phyloP scores from a whole-genome alignment of 163 green algal species.

The Prototheca stagnorum region DNA sequence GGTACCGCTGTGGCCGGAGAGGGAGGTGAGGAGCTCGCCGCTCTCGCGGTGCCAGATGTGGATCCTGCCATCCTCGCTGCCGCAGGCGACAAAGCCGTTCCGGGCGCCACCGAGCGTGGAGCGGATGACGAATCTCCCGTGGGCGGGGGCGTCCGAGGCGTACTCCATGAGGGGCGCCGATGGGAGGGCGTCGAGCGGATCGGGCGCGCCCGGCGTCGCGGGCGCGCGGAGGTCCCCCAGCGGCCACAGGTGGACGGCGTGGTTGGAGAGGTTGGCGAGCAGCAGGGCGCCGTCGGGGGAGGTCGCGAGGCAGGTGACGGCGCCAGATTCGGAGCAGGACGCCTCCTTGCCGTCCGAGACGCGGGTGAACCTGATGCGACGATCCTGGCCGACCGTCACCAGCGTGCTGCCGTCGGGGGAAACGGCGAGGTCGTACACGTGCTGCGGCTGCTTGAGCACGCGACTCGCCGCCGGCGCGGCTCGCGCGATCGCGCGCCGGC shows the following conservation, averaged over 20 bases:
- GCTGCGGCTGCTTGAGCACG: not conserved
- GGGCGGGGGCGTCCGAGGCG: conserved; percentile 15
- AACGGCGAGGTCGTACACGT: conserved; percentile 14
- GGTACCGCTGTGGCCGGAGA: conserved; percentile 70
- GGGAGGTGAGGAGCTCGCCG: conserved; percentile 49
- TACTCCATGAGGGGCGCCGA: conserved; percentile 21
- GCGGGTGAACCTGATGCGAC: conserved; percentile 3
- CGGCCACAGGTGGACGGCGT: conserved; percentile 48
- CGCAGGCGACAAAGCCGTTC: conserved; percentile 62
- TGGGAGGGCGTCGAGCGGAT: conserved; percentile 17
- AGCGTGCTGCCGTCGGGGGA: conserved; percentile 53
- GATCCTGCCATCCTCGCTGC: conserved; percentile 60
- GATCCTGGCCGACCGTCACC: conserved; percentile 42
- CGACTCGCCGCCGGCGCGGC: not conserved
- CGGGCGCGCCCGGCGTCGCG: conserved; percentile 1
- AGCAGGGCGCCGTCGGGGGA: conserved; percentile 43
- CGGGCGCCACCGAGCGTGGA: conserved; percentile 53
- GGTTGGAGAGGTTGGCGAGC: conserved; percentile 41
- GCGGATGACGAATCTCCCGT: conserved; percentile 69
- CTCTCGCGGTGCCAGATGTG: conserved; percentile 76
- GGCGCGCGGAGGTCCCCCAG: conserved; percentile 5
- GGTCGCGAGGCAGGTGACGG: conserved; percentile 55
- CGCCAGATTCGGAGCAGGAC: not conserved
- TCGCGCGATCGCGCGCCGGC: no score
- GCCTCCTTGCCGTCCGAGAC: conserved; percentile 8